A percentile compares a stretch with the other conserved stretches of the same genome.
phyloP scores from a whole-genome alignment of 2,329 filamentous ascomycete genomes.

The Grosmannia clavigera region DNA sequence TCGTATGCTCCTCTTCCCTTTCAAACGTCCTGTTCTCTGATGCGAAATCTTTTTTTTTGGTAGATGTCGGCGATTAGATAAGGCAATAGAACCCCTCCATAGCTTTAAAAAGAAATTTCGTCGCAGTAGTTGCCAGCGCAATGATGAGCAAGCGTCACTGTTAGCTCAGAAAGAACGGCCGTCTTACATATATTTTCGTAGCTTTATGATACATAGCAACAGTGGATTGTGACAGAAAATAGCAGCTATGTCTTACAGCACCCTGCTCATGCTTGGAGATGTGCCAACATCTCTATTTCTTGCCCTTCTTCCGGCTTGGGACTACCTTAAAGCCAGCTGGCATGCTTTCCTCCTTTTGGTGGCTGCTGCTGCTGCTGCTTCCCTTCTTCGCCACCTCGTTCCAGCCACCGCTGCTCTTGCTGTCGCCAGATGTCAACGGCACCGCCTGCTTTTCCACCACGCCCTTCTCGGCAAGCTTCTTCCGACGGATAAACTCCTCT shows the following conservation, averaged over 20 bases:
- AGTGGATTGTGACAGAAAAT: no score
- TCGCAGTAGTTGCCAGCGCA: neutral
- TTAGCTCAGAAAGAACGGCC: no score
- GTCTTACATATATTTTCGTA: no score
- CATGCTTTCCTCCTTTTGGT: slow-evolving; percentile 27
- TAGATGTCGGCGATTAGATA: slow-evolving; percentile 10
- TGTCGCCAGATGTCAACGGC: slow-evolving; percentile 18
- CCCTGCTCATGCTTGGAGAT: neutral
- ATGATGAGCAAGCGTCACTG: no score
- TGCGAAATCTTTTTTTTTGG: slow-evolving; percentile 2
- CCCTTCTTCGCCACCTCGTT: slow-evolving; percentile 96
- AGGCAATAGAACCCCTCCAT: slow-evolving; percentile 1
- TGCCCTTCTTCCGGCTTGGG: slow-evolving; percentile 81
- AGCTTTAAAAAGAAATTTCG: neutral
- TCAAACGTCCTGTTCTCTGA: neutral
- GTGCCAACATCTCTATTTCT: slow-evolving; percentile 37
- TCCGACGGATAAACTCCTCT: slow-evolving; percentile 85
- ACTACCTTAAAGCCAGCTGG: slow-evolving; percentile 76
- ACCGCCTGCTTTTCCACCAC: slow-evolving; percentile 57
- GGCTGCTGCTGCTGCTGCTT: slow-evolving; percentile 35
- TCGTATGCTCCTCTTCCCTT: neutral
- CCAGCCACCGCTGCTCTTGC: slow-evolving; percentile 59
- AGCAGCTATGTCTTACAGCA: neutral
- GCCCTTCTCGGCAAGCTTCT: slow-evolving; percentile 86
- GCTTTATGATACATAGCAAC: no score